Base-by-base conservation (phyloP, 805 yeast species). In the Schizosaccharomyces pombe region DNA sequence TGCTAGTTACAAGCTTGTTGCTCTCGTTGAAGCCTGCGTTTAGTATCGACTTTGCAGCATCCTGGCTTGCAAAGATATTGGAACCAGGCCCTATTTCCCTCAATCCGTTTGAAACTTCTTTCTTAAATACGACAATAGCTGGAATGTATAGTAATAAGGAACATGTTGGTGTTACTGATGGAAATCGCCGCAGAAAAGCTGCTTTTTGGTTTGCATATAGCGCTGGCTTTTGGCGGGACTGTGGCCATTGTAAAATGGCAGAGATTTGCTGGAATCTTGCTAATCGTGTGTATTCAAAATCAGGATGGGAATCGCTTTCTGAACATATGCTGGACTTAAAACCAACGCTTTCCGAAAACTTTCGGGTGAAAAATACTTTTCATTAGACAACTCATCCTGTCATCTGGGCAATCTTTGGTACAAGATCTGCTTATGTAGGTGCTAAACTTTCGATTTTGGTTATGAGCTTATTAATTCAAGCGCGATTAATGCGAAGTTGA, bases 151-250 rank as follows among this genome's bases (percentile, higher is more conserved):
- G 14, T 55, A 56, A n/a, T 52, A 56, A n/a, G 39, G 59, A 54
- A 54, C 56, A 39, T 58, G 51, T n/a, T n/a, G n/a, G n/a, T n/a
- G n/a, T n/a, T n/a, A n/a, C n/a, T n/a, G n/a, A n/a, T n/a, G n/a
- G n/a, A n/a, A n/a, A n/a, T n/a, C n/a, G n/a, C n/a, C n/a, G n/a
- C n/a, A n/a, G 96, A 55, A 85, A 85, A 62, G 77, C 86, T 1
- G 76, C 84, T 0, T 70, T 87, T 30, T 86, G 94, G 85, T 73
- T 74, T 59, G 63, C 86, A 29, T 63, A 86, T 29, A 79, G 95
- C 0, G 80, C 85, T 5, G 75, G 75, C 55, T 83, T 82, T 62
- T 78, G 94, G 82, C 72, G 72, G 14, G 68, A 60, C 34, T 59
- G 65, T 1, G 60, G 26, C 14, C 49, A 26, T 19, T n/a, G 30